Evolutionary conservation across 208 protist genomes (phyloP).

Genomic region (Leishmania aethiopica): DNA sequence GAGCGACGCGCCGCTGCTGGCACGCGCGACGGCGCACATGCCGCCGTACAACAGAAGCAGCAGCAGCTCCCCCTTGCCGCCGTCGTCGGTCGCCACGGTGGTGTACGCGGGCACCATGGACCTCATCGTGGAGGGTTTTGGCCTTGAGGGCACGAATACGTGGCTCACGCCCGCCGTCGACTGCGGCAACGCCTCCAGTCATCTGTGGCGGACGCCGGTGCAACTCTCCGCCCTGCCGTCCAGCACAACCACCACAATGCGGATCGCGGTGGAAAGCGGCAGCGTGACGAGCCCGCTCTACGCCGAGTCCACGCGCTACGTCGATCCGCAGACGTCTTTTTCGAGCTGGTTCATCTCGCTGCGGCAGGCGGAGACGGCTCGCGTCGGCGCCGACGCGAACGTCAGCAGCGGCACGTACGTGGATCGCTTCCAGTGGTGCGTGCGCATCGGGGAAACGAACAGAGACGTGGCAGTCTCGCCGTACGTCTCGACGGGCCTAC

Average conservation of each 20-base stretch:
- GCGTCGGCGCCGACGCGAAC: slow-evolving; percentile 37
- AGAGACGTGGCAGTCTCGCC: slow-evolving; percentile 9
- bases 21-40: slow-evolving; percentile 20
- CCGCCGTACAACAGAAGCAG: background rate
- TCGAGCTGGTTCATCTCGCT: slow-evolving; percentile 73
- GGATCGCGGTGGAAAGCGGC: background rate
- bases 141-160: slow-evolving; percentile 44
- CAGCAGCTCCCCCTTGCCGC: background rate
- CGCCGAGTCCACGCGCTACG: slow-evolving; percentile 49
- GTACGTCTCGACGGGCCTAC: slow-evolving; percentile 61
- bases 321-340: slow-evolving; percentile 55
- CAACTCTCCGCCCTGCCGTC: slow-evolving; percentile 58
- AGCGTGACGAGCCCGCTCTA: slow-evolving; percentile 9
- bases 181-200: slow-evolving; percentile 67
- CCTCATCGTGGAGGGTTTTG: slow-evolving; percentile 72
- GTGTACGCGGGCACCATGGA: slow-evolving; percentile 67
- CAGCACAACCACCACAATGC: slow-evolving; percentile 16
- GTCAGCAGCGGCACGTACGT: slow-evolving; percentile 33
- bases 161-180: slow-evolving; percentile 68
- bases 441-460: slow-evolving; percentile 38
- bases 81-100: slow-evolving; percentile 30
- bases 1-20: slow-evolving; percentile 29
- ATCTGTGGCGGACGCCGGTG: slow-evolving; percentile 63
- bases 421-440: slow-evolving; percentile 71
- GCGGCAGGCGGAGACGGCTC: slow-evolving; percentile 43